A percentile compares a stretch with the other conserved stretches of the same genome.
phyloP scores from a whole-genome alignment of 495 filamentous ascomycete genomes.

The Venustampulla echinocandica region DNA sequence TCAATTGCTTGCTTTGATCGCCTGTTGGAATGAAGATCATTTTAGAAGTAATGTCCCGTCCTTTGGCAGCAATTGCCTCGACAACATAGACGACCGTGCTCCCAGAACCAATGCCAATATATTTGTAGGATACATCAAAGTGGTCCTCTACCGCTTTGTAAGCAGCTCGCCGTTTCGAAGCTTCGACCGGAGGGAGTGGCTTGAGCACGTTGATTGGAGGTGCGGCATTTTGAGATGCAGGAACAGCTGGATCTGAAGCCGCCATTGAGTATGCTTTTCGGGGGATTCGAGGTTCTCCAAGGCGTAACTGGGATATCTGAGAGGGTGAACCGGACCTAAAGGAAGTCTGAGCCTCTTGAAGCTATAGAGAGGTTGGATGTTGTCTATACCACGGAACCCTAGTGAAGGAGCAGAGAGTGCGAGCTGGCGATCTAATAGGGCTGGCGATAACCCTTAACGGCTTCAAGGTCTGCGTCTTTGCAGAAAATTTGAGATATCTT shows the following conservation, averaged over 20 bases:
- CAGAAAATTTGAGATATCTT: not conserved
- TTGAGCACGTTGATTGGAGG: not conserved
- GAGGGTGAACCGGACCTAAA: not conserved
- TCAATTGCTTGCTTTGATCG: slow-evolving; percentile 77
- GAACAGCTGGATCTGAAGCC: slow-evolving; percentile 6
- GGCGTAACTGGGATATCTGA: not conserved
- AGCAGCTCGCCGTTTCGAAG: slow-evolving; percentile 77
- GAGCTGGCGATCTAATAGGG: not conserved
- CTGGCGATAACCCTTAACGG: not conserved
- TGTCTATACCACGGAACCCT: no score
- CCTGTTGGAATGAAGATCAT: slow-evolving; percentile 88
- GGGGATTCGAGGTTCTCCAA: no score
- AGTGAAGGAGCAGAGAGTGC: no score
- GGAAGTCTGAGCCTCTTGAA: not conserved
- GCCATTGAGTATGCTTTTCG: slow-evolving; percentile 13
- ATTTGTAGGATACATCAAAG: slow-evolving; percentile 60
- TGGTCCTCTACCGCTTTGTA: slow-evolving; percentile 76
- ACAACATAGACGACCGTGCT: slow-evolving; percentile 94
- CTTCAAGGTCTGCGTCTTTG: not conserved
- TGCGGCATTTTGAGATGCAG: slow-evolving; percentile 7
- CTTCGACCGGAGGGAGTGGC: slow-evolving; percentile 49
- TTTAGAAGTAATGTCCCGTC: slow-evolving; percentile 44
- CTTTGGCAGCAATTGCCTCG: slow-evolving; percentile 75
- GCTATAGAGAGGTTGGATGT: not conserved
- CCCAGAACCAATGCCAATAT: slow-evolving; percentile 88